Base-by-base conservation (phyloP, 1,139 yeast genomes). In the Nadsonia starkeyi-henricii region DNA sequence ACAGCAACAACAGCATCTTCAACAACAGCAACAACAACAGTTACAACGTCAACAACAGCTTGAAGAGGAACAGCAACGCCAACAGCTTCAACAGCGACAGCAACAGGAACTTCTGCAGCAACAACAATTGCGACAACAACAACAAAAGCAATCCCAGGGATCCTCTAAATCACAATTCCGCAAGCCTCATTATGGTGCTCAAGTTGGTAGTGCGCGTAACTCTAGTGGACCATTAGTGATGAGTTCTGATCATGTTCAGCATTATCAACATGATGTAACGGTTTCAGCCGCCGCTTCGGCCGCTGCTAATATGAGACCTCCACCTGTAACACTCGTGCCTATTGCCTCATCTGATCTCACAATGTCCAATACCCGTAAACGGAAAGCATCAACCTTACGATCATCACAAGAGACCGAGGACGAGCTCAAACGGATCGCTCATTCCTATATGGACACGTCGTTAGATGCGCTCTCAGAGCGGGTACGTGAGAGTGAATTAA, bases 371-470 rank as follows among this genome's bases (percentile, higher is more conserved):
- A 41, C 52, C n/a, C 49, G 49, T 13, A 47, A 47, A 30, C 46
- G 49, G n/a, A 47, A 47, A 20, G 46, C 49, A 2, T 41, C 46
- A 12, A 28, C 43, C 5, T 21, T 47, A 41, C 39, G 44, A 20
- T 44, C 46, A 21, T 43, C 48, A 20, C 77, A 73, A 49, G 71
- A 69, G 20, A 68, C 70, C 33, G 78, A 74, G 51, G 53, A 59
- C 17, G 80, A 77, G 51, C 64, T 79, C 50, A 72, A 72, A 54
- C 68, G 66, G 45, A 58, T 74, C 46, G 83, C 84, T 2, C 62
- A 66, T 42, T 65, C 67, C 49, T 68, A 73, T 9, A 56, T 70
- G 15, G 66, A 67, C 20, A 58, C 67, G 2, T 72, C 82, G 1
- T 61, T 79, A 20, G 69, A 70, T 8, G 78, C 76, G 41, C 64